phyloP scores from a whole-genome alignment of 2,329 filamentous ascomycete genomes.

The Penicillium sp. region DNA sequence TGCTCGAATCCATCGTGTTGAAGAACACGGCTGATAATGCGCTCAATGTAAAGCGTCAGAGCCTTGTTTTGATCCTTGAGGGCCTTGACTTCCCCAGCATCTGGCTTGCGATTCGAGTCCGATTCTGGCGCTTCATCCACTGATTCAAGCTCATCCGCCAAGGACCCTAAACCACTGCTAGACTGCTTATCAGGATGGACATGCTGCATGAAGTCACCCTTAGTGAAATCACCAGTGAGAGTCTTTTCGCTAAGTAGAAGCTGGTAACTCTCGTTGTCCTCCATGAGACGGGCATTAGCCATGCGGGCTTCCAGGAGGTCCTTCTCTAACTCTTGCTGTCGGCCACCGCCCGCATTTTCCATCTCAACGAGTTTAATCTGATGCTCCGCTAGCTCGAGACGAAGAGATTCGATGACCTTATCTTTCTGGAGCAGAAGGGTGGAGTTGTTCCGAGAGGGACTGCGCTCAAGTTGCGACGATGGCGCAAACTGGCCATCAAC shows the following conservation, averaged over 20 bases:
- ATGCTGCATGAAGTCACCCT: slow-evolving; percentile 74
- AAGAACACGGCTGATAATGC: slow-evolving; percentile 93
- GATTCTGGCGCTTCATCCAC: slow-evolving; percentile 64
- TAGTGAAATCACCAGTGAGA: slow-evolving; percentile 88
- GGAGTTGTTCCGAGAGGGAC: slow-evolving; percentile 86
- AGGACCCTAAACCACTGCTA: slow-evolving; percentile 53
- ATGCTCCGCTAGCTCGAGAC: slow-evolving; percentile 89
- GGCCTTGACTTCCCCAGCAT: slow-evolving; percentile 73
- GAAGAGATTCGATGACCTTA: slow-evolving; percentile 89
- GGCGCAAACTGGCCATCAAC: slow-evolving; percentile 86
- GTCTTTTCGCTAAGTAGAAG: slow-evolving; percentile 93
- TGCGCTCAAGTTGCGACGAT: slow-evolving; percentile 79
- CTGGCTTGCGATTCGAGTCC: slow-evolving; percentile 68
- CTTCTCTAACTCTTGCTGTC: slow-evolving; percentile 86
- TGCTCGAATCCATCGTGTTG: slow-evolving; percentile 95
- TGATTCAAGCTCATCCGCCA: slow-evolving; percentile 88
- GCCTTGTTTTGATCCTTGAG: slow-evolving; percentile 96
- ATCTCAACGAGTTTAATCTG: slow-evolving; percentile 95
- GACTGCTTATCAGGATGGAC: slow-evolving; percentile 50
- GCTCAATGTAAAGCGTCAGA: slow-evolving; percentile 96
- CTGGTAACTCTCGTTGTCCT: slow-evolving; percentile 98
- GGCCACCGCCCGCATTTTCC: slow-evolving; percentile 88
- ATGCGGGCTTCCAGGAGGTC: slow-evolving; percentile 89
- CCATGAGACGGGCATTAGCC: slow-evolving; percentile 94
- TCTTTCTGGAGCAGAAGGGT: slow-evolving; percentile 94